phyloP scores from a whole-genome alignment of 768 basidiomycete genomes.

The Pulveroboletus sp. region DNA sequence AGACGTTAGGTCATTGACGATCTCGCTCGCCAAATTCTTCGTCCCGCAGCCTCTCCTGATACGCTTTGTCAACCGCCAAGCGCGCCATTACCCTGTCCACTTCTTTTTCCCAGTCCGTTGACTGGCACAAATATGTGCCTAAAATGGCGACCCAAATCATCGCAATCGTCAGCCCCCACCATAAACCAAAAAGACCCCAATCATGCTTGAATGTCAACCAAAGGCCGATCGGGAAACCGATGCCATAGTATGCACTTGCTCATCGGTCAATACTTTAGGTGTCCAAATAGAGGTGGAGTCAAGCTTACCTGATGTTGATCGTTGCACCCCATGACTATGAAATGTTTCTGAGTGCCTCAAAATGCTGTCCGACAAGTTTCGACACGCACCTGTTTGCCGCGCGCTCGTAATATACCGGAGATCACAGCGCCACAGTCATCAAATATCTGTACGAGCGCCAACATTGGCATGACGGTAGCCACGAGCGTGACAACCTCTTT shows the following conservation, averaged over 20 bases:
- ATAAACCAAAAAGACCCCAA: slow-evolving; percentile 71
- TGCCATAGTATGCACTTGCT: slow-evolving; percentile 68
- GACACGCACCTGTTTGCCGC: slow-evolving; percentile 65
- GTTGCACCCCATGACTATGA: slow-evolving; percentile 69
- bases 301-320: slow-evolving; percentile 65
- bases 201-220: slow-evolving; percentile 66
- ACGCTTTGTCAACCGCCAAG: slow-evolving; percentile 43
- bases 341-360: neutral
- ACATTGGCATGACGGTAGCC: slow-evolving; percentile 68
- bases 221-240: slow-evolving; percentile 81
- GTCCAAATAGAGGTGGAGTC: neutral
- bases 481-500: slow-evolving; percentile 34
- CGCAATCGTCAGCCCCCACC: slow-evolving; percentile 75
- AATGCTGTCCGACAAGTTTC: neutral
- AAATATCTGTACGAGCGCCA: slow-evolving; percentile 79
- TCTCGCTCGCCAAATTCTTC: neutral
- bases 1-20: neutral
- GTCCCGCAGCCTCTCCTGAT: neutral
- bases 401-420: slow-evolving; percentile 76
- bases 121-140: slow-evolving; percentile 42
- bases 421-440: slow-evolving; percentile 74
- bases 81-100: slow-evolving; percentile 58
- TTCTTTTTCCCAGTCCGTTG: slow-evolving; percentile 69
- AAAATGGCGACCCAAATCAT: slow-evolving; percentile 18
- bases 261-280: neutral